Base-by-base conservation (phyloP, 1,284 basidiomycete genomes). In the Fomitopsis pinicola region DNA sequence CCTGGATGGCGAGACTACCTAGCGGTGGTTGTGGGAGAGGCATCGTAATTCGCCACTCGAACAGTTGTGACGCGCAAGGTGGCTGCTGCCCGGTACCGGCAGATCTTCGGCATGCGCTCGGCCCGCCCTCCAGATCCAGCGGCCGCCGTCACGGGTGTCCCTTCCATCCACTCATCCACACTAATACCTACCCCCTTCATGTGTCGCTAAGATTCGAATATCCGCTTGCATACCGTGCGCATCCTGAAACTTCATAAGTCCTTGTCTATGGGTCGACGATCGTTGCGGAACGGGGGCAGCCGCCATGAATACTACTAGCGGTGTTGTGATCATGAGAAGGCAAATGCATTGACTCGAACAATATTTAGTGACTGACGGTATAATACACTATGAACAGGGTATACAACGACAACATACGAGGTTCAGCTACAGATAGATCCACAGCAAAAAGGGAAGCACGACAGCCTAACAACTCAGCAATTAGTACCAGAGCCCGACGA, bases 1-100 rank as follows among this genome's bases (percentile, higher is more conserved):
- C 82, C 74, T 90, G 86, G 55, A 91, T 73, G 12, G 88, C 87
- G 55, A 87, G 78, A 67, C 87, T 89, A 40, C 88, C 89, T 26
- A 91, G 78, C 58, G 70, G 72, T 61, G 85, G 85, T 65, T 77
- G 77, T 68, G 79, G 80, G 38, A 82, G 76, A 60, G 84, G 69
- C 83, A 84, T 84, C 56, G 58, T 17, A 4, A 36, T 30, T 12
- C 35, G 35, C 35, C 35, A 36, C 35, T 36, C 35, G 35, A 36
- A 12, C 35, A 22, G 35, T 7, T 6, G 46, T 48, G 46, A 48
- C 48, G 48, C 28, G n/a, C 30, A 33, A 50, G 48, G 48, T 50
- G 48, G 48, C 48, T 50, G 48, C 22, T 22, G 22, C 22, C 46
- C n/a, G 5, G 35, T 36, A 14, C 46, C 12, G 26, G 26, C 8